Percentiles rank a stretch among this genome's conserved stretches.
Evolutionary conservation across 768 basidiomycete genomes (phyloP).

Genomic region (Mycena galericulata): DNA sequence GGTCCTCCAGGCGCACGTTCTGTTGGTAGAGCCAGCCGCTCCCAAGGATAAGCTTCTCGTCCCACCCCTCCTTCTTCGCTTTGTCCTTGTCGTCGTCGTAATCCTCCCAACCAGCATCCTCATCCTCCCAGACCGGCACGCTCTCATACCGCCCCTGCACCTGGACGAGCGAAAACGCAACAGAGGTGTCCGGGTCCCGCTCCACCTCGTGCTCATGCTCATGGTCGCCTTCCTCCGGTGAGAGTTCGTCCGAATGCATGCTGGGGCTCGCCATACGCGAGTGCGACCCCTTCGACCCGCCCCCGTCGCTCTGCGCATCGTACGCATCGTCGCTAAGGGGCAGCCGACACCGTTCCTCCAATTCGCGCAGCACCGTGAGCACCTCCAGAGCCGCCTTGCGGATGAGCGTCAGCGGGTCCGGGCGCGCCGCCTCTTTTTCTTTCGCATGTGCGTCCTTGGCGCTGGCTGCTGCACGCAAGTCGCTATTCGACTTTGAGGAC

Average conservation of each 20-base stretch:
- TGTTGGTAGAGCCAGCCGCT: conserved; percentile 87
- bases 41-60: conserved; percentile 82
- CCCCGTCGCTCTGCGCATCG: conserved; percentile 81
- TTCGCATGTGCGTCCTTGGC: conserved; percentile 15
- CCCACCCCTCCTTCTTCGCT: conserved; percentile 81
- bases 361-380: conserved; percentile 77
- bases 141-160: conserved; percentile 73
- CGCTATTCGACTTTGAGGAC: conserved; percentile 30
- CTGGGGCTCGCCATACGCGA: conserved; percentile 61
- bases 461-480: conserved; percentile 25
- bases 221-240: conserved; percentile 53
- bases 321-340: conserved; percentile 87
- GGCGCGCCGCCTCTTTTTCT: conserved; percentile 42
- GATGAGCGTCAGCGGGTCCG: conserved; percentile 76
- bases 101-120: conserved; percentile 58
- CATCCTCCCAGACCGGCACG: conserved; percentile 88
- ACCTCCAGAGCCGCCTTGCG: conserved; percentile 87
- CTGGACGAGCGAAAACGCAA: conserved; percentile 77
- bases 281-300: conserved; percentile 53
- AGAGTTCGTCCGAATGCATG: conserved; percentile 46
- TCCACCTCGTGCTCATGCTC: conserved; percentile 43
- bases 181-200: conserved; percentile 69
- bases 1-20: conserved; percentile 65
- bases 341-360: conserved; percentile 84
- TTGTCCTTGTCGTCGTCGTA: conserved; percentile 59